Base-by-base conservation (phyloP, 2,329 filamentous ascomycete species). In the Albifimbria verrucaria region DNA sequence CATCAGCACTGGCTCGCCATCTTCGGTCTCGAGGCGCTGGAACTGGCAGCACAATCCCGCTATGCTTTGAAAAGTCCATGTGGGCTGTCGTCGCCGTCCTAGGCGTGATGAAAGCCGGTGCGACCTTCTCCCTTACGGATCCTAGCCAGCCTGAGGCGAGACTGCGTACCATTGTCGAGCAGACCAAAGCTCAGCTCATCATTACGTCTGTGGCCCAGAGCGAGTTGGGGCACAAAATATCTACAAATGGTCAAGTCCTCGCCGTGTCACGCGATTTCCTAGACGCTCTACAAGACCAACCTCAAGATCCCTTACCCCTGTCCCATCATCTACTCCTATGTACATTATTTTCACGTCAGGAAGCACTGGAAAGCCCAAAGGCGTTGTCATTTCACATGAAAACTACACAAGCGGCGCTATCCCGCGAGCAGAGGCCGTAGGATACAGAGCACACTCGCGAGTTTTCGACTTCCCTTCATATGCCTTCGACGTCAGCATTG, bases 341-440 rank as follows among this genome's bases (percentile, higher is more conserved):
- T 79, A 78, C 54, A 78, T 85, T 59, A 83, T 85, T 63, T 86
- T 85, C 63, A 86, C 83, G 15, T 86, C 82, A 2, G 83, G 83
- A 15, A 85, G 80, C 52, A 86, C 83, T 0, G 83, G 83, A 4
- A 77, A 77, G 55, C 83, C 83, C 9, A 86, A 86, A 68, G 83
- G 83, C 21, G 81, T 85, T 10, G 71, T 84, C 22, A 70, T 78
- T 53, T 72, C 73, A 1, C 76, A 79, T 54, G 65, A 65, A 46
- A 76, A 76, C 54, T 77, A 74, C 54, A 72, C 73, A 28, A 77
- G 74, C 50, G 74, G 76, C 24, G 73, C 74, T 6, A 56, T 75
- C 17, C 74, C 75, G 1, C 68, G 76, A 36, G 72, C 69, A 2
- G 63, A 72, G 4, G 67, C 68, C 5, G 71, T 79, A 22, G 71